Evolutionary conservation across 176 grass and related monocot species (phyloP).

Genomic region (Echinochloa phyllopogon): DNA sequence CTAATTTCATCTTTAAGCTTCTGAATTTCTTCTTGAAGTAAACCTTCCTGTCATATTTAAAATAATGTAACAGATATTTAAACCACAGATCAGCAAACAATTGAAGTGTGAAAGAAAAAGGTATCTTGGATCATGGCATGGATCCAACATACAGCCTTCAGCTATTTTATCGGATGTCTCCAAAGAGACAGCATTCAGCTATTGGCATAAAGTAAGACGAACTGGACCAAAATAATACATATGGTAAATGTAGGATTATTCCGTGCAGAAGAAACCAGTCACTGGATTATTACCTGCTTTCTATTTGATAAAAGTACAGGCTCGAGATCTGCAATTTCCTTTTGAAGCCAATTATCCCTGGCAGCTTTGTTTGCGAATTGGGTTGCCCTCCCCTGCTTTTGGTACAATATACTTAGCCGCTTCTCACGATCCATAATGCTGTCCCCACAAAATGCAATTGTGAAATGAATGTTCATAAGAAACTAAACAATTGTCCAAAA

Average conservation of each 20-base stretch:
- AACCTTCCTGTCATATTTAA: slow-evolving; percentile 63
- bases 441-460: slow-evolving; percentile 35
- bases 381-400: slow-evolving; percentile 97
- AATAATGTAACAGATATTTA: slow-evolving; percentile 35
- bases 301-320: slow-evolving; percentile 86
- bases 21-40: slow-evolving; percentile 93
- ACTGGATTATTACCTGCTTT: slow-evolving; percentile 71
- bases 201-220: slow-evolving; percentile 22
- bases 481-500: slow-evolving; percentile 13
- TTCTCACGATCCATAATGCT: slow-evolving; percentile 99
- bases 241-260: neutral
- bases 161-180: neutral
- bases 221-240: slow-evolving; percentile 39
- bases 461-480: slow-evolving; percentile 12
- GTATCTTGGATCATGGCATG: slow-evolving; percentile 6
- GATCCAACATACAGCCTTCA: neutral
- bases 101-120: neutral
- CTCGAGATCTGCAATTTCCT: slow-evolving; percentile 94
- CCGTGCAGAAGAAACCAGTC: slow-evolving; percentile 15
- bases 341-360: slow-evolving; percentile 93
- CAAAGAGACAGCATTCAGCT: neutral
- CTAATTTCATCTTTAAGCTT: slow-evolving; percentile 80
- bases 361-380: slow-evolving; percentile 89
- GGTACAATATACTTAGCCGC: slow-evolving; percentile 94
- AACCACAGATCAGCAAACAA: slow-evolving; percentile 15